Conservation (phyloP, 2,329 filamentous ascomycete species). For the Trichoderma asperellum region DNA sequence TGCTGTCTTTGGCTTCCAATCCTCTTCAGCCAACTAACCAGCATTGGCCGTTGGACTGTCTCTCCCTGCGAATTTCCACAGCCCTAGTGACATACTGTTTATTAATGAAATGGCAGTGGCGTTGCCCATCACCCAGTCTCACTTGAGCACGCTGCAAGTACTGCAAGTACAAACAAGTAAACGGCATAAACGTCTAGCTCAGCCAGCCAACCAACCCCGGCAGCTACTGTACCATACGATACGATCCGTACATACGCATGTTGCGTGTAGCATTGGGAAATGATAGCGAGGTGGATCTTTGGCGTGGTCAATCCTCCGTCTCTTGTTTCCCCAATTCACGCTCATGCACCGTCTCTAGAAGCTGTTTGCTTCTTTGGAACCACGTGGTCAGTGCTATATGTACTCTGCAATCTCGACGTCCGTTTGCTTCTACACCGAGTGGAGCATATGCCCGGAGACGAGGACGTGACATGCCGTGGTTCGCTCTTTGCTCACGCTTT, state of each 20-base stretch:
- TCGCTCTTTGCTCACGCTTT: conserved; percentile 2
- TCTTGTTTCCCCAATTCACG: not conserved
- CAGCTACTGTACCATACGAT: not conserved
- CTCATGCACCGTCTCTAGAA: conserved; percentile 23
- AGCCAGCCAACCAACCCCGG: not conserved
- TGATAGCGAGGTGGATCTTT: conserved; percentile 9
- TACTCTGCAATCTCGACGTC: conserved; percentile 22
- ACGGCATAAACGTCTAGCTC: not conserved
- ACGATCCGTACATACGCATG: not conserved
- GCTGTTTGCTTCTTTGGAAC: conserved; percentile 28
- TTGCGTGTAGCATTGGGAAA: not conserved
- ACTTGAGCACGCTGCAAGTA: not conserved
- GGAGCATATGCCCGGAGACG: conserved; percentile 11
- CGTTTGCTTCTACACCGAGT: conserved; percentile 20
- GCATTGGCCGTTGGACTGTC: not conserved
- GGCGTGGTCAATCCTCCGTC: conserved; percentile 12
- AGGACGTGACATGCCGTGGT: conserved; percentile 26
- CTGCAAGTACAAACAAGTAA: too few relatives aligned
- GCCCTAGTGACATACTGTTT: conserved; percentile 11
- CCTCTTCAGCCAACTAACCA: conserved; percentile 4
- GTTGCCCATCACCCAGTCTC: conserved; percentile 2
- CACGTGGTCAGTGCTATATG: conserved; percentile 28
- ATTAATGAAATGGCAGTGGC: conserved; percentile 7
- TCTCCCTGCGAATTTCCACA: conserved; percentile 25
- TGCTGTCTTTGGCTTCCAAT: conserved; percentile 13